Percentiles rank a stretch among this genome's conserved stretches.
These are phyloP conservation scores for Oxytropis ochrocephala DNA, from an alignment of 306 rosid genomes.

Conservation along the genomic window DNA sequence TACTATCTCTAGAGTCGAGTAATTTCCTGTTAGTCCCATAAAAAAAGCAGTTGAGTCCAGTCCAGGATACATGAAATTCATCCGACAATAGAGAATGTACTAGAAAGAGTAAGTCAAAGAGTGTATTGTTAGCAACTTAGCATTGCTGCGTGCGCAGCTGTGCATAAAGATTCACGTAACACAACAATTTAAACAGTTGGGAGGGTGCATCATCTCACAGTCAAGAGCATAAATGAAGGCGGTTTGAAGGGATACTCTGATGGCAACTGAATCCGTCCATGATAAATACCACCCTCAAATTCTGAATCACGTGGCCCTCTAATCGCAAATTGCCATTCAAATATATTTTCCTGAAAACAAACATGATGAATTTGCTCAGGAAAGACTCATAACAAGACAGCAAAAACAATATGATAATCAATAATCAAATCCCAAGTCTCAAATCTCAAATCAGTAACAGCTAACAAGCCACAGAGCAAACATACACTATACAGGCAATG, in stretches of 20 bases:
- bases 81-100: neutral
- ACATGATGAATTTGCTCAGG: neutral
- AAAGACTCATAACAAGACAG: neutral
- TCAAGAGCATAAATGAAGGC: conserved; percentile 71
- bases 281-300: conserved; percentile 80
- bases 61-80: neutral
- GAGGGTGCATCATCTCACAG: conserved; percentile 32
- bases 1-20: too few relatives aligned
- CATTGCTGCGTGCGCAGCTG: neutral
- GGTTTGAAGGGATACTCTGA: conserved; percentile 86
- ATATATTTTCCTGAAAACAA: conserved; percentile 70
- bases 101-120: neutral
- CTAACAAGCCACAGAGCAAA: neutral
- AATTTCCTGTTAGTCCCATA: too few relatives aligned
- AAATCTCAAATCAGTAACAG: neutral
- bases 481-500: neutral
- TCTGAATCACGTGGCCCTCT: conserved; percentile 65
- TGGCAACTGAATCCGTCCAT: conserved; percentile 73
- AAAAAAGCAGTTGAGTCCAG: too few relatives aligned
- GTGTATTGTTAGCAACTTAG: neutral
- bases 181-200: neutral
- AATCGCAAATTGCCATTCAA: conserved; percentile 91
- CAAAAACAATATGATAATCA: neutral
- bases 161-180: neutral
- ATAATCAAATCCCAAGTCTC: neutral